Evolutionary conservation across 257 asterid species (phyloP), one percentile per base, ranked within the genome.

Genomic region (Capsicum rhomboideum): DNA sequence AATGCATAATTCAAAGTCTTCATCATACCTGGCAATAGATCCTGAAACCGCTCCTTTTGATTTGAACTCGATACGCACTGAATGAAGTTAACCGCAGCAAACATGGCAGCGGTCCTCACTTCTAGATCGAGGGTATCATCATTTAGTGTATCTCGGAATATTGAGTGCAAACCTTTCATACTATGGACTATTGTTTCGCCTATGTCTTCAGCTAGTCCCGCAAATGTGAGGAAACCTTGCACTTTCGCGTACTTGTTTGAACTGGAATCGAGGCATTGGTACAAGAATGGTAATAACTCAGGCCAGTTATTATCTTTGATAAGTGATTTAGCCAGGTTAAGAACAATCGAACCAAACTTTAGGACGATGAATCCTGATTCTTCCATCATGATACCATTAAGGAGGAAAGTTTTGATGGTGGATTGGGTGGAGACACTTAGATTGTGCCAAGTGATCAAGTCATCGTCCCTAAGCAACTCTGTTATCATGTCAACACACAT

Each of bases 31-130:
- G 98, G 97, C 86, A 96, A 86, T 85, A 96, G 86, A 84, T 96
- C 97, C 93, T 94, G 97, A 75, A 96, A 96, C 83, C 97, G 91
- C 75, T 96, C 98, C 49, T 98, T 91, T 8, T 96, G 98, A 37
- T 72, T 91, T 3, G 97, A 82, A 82, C 91, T 92, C 20, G 94
- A 61, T 68, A 93, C 71, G 63, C 94, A 94, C 91, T 92, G 98
- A 69, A 93, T 91, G 42, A 96, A 96, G 80, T 93, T 91, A 46
- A 94, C 93, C 14, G 92, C 97, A 0, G 98, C 98, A 49, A 92
- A 91, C 88, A 94, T 66, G 6, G 97, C 98, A 0, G 97, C 97
- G 16, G 92, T 93, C 81, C 90, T 91, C 14, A 94, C 97, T 72
- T 94, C 94, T 2, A 91, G 59, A 77, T 87, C 86, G 6, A 89